Evolutionary conservation across 192 early-diverging fungal species (phyloP).

Genomic region (Pilobolus umbonatus): DNA sequence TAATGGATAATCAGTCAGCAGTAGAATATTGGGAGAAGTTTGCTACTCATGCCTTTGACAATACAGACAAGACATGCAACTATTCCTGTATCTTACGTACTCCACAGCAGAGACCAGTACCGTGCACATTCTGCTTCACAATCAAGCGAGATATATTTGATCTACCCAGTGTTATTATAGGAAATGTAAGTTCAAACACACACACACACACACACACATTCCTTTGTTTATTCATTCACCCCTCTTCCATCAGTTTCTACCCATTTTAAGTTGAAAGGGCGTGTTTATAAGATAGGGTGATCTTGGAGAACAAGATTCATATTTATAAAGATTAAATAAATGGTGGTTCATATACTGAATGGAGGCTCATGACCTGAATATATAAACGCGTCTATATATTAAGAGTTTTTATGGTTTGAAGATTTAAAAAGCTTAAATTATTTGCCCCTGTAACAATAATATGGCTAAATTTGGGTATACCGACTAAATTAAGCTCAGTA

Average conservation of each 20-base stretch:
- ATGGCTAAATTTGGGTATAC: not conserved
- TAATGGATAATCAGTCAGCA: slow-evolving; percentile 91
- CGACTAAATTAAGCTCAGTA: not conserved
- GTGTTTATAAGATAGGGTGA: not conserved
- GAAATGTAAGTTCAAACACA: slow-evolving; percentile 46
- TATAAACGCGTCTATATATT: too few relatives aligned
- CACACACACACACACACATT: not conserved
- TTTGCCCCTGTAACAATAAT: not conserved
- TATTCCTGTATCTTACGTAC: slow-evolving; percentile 79
- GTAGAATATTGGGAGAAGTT: slow-evolving; percentile 97
- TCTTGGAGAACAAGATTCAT: not conserved
- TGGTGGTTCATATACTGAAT: too few relatives aligned
- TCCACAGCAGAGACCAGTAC: slow-evolving; percentile 64
- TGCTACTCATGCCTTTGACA: slow-evolving; percentile 87
- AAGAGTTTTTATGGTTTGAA: not conserved
- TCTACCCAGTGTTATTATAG: slow-evolving; percentile 83
- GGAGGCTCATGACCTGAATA: too few relatives aligned
- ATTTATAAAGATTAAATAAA: not conserved
- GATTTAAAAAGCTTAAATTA: not conserved
- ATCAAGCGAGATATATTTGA: slow-evolving; percentile 97
- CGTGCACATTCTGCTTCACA: slow-evolving; percentile 92
- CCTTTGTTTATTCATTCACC: not conserved
- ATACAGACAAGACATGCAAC: slow-evolving; percentile 84
- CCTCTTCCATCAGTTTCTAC: slow-evolving; percentile 14
- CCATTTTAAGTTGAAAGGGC: slow-evolving; percentile 21